Evolutionary conservation across 768 basidiomycete species (phyloP), one percentile per base, ranked within the genome.

Genomic region (Podaxis rugospora): DNA sequence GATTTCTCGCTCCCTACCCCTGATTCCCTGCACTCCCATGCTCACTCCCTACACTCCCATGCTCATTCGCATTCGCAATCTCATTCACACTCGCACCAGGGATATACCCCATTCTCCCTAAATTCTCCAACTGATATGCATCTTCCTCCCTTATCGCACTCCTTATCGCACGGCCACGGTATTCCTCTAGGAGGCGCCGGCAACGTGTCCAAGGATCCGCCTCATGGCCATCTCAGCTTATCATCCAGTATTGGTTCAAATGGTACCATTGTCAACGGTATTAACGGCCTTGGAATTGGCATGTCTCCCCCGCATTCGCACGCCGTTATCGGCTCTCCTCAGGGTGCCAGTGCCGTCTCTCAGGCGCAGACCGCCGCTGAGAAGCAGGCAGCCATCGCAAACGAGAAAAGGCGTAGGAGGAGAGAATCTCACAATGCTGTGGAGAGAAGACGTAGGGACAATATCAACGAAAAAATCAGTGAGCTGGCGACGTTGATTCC

Each of bases 391-490:
- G 65, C 82, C 16, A 71, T 90, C 7, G 87, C 88, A n/a, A 84
- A 83, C 64, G 94, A 96, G 75, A 95, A 95, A 71, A 76, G 93
- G 2, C 76, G 92, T 1, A 76, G 92, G 37, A 75, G 94, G 52
- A 75, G 94, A 62, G 94, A 95, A 73, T 88, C 86, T 6, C 94
- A 97, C 70, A 97, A 97, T 66, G 93, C 93, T 1, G 94, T 97
- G 65, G 94, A 97, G 76, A 78, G 94, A 16, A 75, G 94, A 27
- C 69, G 94, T 62, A 72, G 94, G 51, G 94, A 97, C 69, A 95
- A 95, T 71, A 97, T 97, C 72, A 97, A 97, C 73, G 94, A 97
- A 75, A 92, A 93, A 73, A 97, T 97, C 66, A 83, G 84, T 40
- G 94, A 97, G 71, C 83, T 97, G 1, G 90, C 94, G 18, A 89